Conservation (phyloP, 2,329 filamentous ascomycete genomes). For the Cladosporium sp. region DNA sequence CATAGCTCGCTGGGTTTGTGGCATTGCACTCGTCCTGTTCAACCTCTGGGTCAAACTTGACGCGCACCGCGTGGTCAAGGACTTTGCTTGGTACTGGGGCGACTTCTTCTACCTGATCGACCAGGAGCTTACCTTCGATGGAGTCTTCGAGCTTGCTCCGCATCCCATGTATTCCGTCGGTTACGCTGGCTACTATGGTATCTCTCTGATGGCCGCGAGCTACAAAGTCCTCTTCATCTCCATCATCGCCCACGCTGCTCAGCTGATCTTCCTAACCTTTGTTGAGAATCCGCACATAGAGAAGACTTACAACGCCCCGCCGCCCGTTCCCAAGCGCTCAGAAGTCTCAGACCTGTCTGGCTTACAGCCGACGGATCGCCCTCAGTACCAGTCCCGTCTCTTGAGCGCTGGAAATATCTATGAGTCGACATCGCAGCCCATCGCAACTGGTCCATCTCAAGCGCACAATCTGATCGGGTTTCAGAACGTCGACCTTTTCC, state of each 20-base stretch:
- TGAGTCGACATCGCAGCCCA: constrained; percentile 34
- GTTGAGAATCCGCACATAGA: constrained; percentile 98
- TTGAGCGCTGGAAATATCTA: constrained; percentile 35
- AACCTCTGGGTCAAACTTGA: constrained; percentile 99
- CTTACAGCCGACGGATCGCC: constrained; percentile 34
- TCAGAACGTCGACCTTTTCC: constrained; percentile 80
- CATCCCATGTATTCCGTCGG: constrained; percentile 99
- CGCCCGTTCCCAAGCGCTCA: constrained; percentile 47
- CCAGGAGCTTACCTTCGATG: constrained; percentile 95
- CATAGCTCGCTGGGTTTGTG: constrained; percentile 69
- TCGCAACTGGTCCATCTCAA: constrained; percentile 54
- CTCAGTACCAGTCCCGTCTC: constrained; percentile 35
- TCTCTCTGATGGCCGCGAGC: constrained; percentile 96
- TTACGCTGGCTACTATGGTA: constrained; percentile 96
- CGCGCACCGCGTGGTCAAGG: constrained; percentile 94
- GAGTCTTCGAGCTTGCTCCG: constrained; percentile 97
- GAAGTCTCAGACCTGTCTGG: constrained; percentile 46
- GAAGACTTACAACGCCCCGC: constrained; percentile 89
- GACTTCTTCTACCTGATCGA: constrained; percentile 99
- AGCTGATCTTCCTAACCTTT: constrained; percentile 85
- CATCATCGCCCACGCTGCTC: constrained; percentile 86
- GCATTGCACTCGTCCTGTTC: constrained; percentile 77
- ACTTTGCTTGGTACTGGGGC: constrained; percentile 99
- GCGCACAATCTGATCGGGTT: constrained; percentile 81
- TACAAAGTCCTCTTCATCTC: constrained; percentile 97